Evolutionary conservation across 108 stramenopile species (phyloP).

Genomic region (Parietichytrium sp.): DNA sequence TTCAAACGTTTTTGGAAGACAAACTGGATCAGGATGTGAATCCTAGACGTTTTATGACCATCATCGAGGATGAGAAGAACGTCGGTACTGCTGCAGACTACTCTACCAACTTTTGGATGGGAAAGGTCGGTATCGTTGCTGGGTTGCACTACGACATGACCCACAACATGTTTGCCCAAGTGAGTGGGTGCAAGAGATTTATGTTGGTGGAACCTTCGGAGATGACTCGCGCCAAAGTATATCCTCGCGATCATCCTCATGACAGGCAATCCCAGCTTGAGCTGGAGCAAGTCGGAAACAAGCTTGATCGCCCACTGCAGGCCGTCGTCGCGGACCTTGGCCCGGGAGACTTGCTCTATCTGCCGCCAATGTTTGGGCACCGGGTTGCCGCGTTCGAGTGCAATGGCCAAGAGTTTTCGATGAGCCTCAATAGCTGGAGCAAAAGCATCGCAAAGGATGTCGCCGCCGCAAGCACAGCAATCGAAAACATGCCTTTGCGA

Average conservation of each 20-base stretch:
- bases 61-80: background rate
- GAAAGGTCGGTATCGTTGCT: background rate
- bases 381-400: conserved; percentile 2
- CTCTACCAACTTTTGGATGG: conserved; percentile 38
- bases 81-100: no score
- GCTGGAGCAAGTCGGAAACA: background rate
- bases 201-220: background rate
- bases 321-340: conserved; percentile 26
- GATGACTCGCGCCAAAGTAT: background rate
- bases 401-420: background rate
- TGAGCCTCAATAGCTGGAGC: background rate
- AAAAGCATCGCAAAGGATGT: background rate
- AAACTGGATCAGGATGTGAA: background rate
- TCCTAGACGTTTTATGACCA: background rate
- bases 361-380: background rate
- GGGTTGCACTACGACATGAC: conserved; percentile 5
- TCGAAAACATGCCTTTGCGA: no score
- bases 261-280: conserved; percentile 14
- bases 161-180: conserved; percentile 33
- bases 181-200: conserved; percentile 7
- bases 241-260: conserved; percentile 7
- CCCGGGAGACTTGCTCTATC: background rate
- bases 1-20: background rate
- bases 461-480: no score
- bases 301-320: background rate